phyloP scores from a whole-genome alignment of 2,329 filamentous ascomycete species.

The Ampelomyces quisqualis region DNA sequence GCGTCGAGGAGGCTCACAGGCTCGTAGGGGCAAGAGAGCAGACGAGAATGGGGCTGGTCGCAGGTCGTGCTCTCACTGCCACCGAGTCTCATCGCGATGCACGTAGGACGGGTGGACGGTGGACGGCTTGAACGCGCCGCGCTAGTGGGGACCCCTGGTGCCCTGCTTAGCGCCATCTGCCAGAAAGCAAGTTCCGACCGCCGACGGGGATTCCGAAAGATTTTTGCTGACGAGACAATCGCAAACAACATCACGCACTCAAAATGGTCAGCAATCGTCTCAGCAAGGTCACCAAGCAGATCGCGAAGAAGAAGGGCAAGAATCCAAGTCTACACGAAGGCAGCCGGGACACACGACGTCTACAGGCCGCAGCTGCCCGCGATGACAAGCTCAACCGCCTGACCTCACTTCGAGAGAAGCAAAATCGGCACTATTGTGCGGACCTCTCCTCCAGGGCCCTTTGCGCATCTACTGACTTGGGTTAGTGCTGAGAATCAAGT shows the following conservation, averaged over 20 bases:
- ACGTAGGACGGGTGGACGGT: too few species aligned
- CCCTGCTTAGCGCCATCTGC: constrained; percentile 18
- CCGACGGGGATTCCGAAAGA: constrained; percentile 26
- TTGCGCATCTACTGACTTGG: neutral
- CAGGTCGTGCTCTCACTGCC: constrained; percentile 12
- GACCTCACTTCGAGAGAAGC: constrained; percentile 67
- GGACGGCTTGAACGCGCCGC: constrained; percentile 24
- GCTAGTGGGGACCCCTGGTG: constrained; percentile 12
- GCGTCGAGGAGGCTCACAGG: too few species aligned
- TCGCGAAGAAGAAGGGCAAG: constrained; percentile 80
- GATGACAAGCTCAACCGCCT: constrained; percentile 80
- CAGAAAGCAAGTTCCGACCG: constrained; percentile 13
- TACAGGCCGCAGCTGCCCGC: constrained; percentile 75
- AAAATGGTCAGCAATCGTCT: constrained; percentile 59
- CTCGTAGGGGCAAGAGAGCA: too few species aligned
- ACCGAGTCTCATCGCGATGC: constrained; percentile 23
- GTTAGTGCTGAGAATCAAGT: constrained; percentile 65
- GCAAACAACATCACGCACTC: constrained; percentile 2
- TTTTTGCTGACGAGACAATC: constrained; percentile 5
- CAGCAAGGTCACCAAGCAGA: constrained; percentile 83
- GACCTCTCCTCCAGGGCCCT: constrained; percentile 4
- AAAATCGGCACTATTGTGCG: constrained; percentile 72
- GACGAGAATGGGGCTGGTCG: constrained; percentile 8
- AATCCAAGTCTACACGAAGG: constrained; percentile 80
- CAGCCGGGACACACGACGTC: constrained; percentile 78